Evolutionary conservation across 1,284 basidiomycete genomes (phyloP).

Genomic region (Quambalaria eucalypti): DNA sequence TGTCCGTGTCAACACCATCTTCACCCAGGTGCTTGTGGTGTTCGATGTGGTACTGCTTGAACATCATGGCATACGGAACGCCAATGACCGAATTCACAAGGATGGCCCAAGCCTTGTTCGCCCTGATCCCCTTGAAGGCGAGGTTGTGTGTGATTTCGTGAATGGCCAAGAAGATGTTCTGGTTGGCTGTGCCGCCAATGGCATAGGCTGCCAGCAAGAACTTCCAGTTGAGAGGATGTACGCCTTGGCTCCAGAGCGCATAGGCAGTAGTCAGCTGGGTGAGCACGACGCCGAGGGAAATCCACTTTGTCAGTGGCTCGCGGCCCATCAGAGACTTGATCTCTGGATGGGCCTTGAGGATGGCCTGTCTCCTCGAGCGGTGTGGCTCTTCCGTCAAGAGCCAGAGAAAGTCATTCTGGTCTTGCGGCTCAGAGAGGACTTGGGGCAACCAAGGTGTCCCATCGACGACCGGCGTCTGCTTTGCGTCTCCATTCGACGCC

Average conservation of each 20-base stretch:
- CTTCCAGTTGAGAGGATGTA: conserved; percentile 59
- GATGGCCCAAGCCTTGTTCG: conserved; percentile 80
- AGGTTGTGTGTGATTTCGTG: conserved; percentile 98
- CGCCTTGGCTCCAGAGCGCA: conserved; percentile 55
- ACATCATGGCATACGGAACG: conserved; percentile 87
- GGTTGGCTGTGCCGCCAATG: conserved; percentile 88
- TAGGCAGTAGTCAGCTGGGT: conserved; percentile 64
- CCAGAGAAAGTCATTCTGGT: conserved; percentile 59
- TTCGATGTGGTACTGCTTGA: conserved; percentile 88
- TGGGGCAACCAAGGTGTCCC: conserved; percentile 41
- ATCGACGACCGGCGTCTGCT: not conserved
- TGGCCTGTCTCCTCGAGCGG: conserved; percentile 71
- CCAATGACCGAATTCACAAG: conserved; percentile 87
- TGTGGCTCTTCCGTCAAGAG: conserved; percentile 96
- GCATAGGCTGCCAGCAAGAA: conserved; percentile 74
- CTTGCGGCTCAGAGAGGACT: conserved; percentile 19
- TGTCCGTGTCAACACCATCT: conserved; percentile 88
- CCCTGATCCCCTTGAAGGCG: conserved; percentile 71
- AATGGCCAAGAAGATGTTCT: conserved; percentile 93
- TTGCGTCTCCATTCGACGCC: conserved; percentile 10
- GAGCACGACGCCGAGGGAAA: conserved; percentile 68
- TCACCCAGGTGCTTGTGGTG: conserved; percentile 83
- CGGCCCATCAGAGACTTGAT: conserved; percentile 90
- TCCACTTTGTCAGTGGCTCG: conserved; percentile 78
- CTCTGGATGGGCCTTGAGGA: conserved; percentile 89